Evolutionary conservation across 2,329 filamentous ascomycete species (phyloP), one percentile per base, ranked within the genome.

Genomic region (Coniochaeta sp.): DNA sequence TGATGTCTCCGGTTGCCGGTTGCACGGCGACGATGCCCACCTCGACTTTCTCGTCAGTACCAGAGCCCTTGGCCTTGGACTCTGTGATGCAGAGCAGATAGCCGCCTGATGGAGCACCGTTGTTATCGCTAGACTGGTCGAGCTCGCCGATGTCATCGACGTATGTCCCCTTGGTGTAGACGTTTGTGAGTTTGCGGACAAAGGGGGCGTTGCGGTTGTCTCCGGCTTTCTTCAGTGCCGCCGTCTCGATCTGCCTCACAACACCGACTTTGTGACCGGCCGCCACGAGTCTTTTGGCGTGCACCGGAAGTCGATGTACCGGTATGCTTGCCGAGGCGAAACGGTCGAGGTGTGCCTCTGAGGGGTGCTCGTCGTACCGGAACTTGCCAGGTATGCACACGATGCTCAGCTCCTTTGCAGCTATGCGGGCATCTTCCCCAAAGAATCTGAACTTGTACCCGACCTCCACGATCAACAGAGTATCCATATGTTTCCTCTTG

Each of bases 401-500:
- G 66, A 99, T 97, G 62, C 91, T 90, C 56, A 99, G 80, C 71
- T 93, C 91, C 72, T 93, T 96, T 14, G 93, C 90, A 4, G 93
- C 95, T 59, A 86, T 84, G 58, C 92, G 85, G 9, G 95, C 95
- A 77, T 99, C 95, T 69, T 98, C 93, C 12, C 95, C 95, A 70
- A 96, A 96, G 77, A 99, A 96, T 36, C 90, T 88, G 75, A 96
- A 99, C 72, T 99, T 99, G 77, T 99, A 99, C 57, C 95, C 95
- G 9, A 98, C 95, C 72, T 99, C 93, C 58, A 98, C 87, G 14
- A 98, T 89, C 59, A 99, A 80, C 22, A 99, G 69, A 0, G 93
- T 95, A 70, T 98, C 95, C 77, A 91, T 82, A 71, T 98, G 88
- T 66, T 93, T 90, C 62, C 87, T 83, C 76, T 99, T 99, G 73